These are phyloP conservation scores for Fonsecaea monophora DNA, from an alignment of 2,329 filamentous ascomycete genomes.

Conservation along the genomic window DNA sequence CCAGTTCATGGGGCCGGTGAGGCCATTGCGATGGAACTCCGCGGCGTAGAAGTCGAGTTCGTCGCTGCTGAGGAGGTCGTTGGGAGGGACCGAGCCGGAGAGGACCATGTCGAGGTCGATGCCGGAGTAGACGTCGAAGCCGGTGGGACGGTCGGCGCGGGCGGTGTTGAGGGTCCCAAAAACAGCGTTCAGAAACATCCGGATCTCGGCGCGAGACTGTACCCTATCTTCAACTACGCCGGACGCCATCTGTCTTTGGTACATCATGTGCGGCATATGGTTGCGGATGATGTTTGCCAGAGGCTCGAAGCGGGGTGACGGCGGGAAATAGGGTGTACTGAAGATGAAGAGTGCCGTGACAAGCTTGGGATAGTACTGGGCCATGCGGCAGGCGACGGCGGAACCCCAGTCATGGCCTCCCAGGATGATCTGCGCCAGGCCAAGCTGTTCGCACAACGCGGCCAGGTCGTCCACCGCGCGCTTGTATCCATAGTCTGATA, in stretches of 20 bases:
- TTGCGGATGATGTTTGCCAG: slow-evolving; percentile 51
- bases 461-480: slow-evolving; percentile 77
- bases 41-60: slow-evolving; percentile 79
- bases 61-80: slow-evolving; percentile 65
- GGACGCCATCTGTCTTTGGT: not conserved
- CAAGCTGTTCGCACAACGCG: slow-evolving; percentile 68
- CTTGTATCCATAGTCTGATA: slow-evolving; percentile 73
- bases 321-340: slow-evolving; percentile 75
- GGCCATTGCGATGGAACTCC: slow-evolving; percentile 72
- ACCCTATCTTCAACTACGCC: not conserved
- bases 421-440: slow-evolving; percentile 70
- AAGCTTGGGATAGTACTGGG: slow-evolving; percentile 74
- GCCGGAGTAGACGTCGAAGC: not conserved
- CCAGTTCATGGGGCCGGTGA: slow-evolving; percentile 85
- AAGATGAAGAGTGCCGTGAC: slow-evolving; percentile 78
- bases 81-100: not conserved
- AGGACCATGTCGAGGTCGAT: not conserved
- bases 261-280: not conserved
- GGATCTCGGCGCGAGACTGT: not conserved
- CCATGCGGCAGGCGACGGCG: slow-evolving; percentile 74
- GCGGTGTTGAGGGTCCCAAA: not conserved
- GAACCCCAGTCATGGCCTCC: slow-evolving; percentile 95
- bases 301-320: slow-evolving; percentile 60
- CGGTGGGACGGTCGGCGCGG: not conserved
- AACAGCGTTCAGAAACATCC: not conserved